A percentile compares a stretch with the other conserved stretches of the same genome.
These are phyloP conservation scores for Trichophyton equinum DNA, from an alignment of 2,329 filamentous ascomycete genomes.

Conservation along the genomic window DNA sequence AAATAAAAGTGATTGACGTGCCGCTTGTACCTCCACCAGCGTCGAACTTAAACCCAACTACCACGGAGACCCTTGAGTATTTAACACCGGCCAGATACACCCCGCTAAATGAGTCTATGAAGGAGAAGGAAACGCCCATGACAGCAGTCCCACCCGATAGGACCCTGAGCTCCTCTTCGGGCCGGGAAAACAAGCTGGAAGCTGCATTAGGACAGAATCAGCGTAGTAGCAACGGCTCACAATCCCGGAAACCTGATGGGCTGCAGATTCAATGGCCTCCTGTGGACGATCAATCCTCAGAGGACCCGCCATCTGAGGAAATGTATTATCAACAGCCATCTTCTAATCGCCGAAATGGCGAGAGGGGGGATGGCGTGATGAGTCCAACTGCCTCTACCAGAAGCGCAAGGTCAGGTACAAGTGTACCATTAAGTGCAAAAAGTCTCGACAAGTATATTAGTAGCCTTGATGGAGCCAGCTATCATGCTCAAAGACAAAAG, in stretches of 20 bases:
- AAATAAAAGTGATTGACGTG: slow-evolving; percentile 17
- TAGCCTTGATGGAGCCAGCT: slow-evolving; percentile 66
- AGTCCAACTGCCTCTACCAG: slow-evolving; percentile 29
- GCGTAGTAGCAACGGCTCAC: slow-evolving; percentile 47
- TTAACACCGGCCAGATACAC: slow-evolving; percentile 36
- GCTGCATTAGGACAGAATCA: slow-evolving; percentile 41
- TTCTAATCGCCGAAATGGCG: neutral
- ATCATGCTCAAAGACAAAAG: slow-evolving; percentile 43
- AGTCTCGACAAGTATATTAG: slow-evolving; percentile 76
- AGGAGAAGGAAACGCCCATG: slow-evolving; percentile 37
- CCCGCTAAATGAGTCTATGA: slow-evolving; percentile 27
- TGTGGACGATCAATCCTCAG: neutral
- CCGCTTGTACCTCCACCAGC: slow-evolving; percentile 21
- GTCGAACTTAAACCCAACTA: slow-evolving; percentile 19
- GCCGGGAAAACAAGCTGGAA: slow-evolving; percentile 5
- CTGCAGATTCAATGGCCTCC: slow-evolving; percentile 52
- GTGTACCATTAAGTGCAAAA: slow-evolving; percentile 48
- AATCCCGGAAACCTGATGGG: slow-evolving; percentile 65
- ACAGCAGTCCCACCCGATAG: slow-evolving; percentile 53
- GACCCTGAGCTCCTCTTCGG: neutral
- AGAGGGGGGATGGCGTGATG: slow-evolving; percentile 4
- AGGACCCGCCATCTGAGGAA: slow-evolving; percentile 1
- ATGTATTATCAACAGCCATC: neutral
- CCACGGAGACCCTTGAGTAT: slow-evolving; percentile 27
- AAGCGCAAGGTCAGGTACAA: slow-evolving; percentile 41